Percentiles rank a stretch among this genome's conserved stretches.
Conservation (phyloP, 2,329 filamentous ascomycete species). For the Fusarium pilosicola region DNA sequence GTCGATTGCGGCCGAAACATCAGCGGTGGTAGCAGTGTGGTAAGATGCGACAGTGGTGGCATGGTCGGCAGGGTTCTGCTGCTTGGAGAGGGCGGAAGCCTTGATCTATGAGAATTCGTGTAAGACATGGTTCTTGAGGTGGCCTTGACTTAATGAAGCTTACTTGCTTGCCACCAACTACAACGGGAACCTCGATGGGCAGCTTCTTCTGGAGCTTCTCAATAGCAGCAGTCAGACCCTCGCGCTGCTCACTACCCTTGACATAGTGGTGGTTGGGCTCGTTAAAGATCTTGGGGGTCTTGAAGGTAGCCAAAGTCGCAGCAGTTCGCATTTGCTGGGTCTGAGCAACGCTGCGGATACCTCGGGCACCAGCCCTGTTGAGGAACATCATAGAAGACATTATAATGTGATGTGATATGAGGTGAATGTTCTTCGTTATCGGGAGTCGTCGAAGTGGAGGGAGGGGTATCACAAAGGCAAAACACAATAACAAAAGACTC, state of each 20-base stretch:
- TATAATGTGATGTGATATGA: slow-evolving; percentile 1
- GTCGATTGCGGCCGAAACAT: slow-evolving; percentile 84
- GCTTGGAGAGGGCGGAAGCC: slow-evolving; percentile 71
- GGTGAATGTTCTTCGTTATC: slow-evolving; percentile 23
- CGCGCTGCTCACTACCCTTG: slow-evolving; percentile 83
- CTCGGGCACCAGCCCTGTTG: slow-evolving; percentile 47
- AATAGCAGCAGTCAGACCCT: slow-evolving; percentile 79
- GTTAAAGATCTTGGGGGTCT: slow-evolving; percentile 85
- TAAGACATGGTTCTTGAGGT: slow-evolving; percentile 12
- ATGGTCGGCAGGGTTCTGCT: slow-evolving; percentile 87
- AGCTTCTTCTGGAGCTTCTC: slow-evolving; percentile 73
- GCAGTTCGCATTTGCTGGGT: slow-evolving; percentile 48
- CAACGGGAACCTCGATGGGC: slow-evolving; percentile 81
- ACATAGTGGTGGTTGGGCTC: slow-evolving; percentile 96
- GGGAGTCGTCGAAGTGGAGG: slow-evolving; percentile 15
- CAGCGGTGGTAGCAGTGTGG: slow-evolving; percentile 79
- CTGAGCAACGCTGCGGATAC: slow-evolving; percentile 46
- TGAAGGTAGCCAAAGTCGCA: slow-evolving; percentile 82
- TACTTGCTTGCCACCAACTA: slow-evolving; percentile 85
- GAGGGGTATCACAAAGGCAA: slow-evolving; percentile 38
- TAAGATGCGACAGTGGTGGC: slow-evolving; percentile 81
- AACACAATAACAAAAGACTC: slow-evolving; percentile 3
- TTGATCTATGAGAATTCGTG: slow-evolving; percentile 63
- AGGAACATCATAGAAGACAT: slow-evolving; percentile 51
- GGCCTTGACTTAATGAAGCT: slow-evolving; percentile 33